Evolutionary conservation across 768 basidiomycete genomes (phyloP).

Genomic region (Leccinum incarnatum): DNA sequence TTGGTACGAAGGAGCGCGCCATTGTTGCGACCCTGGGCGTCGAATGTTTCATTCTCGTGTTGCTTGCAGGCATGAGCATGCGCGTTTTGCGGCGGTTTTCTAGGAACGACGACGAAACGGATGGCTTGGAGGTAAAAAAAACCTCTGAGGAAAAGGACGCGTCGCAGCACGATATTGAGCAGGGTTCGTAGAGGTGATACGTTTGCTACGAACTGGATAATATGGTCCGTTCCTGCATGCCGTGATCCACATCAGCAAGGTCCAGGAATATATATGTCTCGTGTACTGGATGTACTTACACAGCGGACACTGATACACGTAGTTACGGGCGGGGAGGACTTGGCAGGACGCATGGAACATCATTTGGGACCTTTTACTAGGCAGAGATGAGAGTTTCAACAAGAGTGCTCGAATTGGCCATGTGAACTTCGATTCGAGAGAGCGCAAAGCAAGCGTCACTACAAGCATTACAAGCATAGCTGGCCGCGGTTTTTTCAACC

Average conservation of each 20-base stretch:
- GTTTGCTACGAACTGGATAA: background rate
- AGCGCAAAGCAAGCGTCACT: too few species aligned
- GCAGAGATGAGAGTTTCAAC: too few species aligned
- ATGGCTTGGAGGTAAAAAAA: background rate
- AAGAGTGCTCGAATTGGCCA: too few species aligned
- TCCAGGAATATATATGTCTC: background rate
- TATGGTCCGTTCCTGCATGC: background rate
- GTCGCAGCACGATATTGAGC: background rate
- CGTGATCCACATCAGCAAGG: background rate
- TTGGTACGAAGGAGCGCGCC: background rate
- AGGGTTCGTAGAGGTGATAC: background rate
- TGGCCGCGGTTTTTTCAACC: too few species aligned
- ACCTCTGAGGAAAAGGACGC: background rate
- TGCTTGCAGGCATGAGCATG: background rate
- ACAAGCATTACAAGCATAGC: too few species aligned
- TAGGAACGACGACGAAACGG: background rate
- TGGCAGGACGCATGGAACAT: too few species aligned
- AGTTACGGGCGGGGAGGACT: too few species aligned
- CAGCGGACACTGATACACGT: background rate
- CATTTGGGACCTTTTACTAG: too few species aligned
- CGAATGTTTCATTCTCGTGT: conserved; percentile 8
- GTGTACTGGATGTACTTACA: background rate
- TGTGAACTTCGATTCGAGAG: too few species aligned
- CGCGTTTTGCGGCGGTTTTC: conserved; percentile 4
- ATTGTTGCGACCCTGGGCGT: conserved; percentile 2